phyloP scores from a whole-genome alignment of 2,329 filamentous ascomycete species.

The Hypoxylon sp. region DNA sequence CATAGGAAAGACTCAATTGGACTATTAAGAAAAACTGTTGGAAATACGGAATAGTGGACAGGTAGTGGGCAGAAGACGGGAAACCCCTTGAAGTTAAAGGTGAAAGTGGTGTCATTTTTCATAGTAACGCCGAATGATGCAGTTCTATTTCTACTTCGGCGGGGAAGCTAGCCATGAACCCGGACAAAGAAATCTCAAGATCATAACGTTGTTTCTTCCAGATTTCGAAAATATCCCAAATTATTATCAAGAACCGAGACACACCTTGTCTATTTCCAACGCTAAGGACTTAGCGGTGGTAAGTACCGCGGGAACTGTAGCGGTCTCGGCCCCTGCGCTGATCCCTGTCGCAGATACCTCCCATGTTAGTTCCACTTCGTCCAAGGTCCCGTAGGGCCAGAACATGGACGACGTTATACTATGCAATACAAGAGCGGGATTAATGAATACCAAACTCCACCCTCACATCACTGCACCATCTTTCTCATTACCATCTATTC shows the following conservation, averaged over 20 bases:
- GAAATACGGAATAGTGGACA: background rate
- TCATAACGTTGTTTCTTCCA: slow-evolving; percentile 9
- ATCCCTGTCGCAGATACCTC: slow-evolving; percentile 24
- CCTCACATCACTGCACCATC: slow-evolving; percentile 6
- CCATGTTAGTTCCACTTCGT: slow-evolving; percentile 4
- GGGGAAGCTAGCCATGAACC: slow-evolving; percentile 19
- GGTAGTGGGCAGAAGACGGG: slow-evolving; percentile 4
- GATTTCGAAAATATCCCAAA: slow-evolving; percentile 21
- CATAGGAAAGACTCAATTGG: background rate
- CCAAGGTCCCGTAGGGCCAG: background rate
- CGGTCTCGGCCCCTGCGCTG: slow-evolving; percentile 37
- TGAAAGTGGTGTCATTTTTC: slow-evolving; percentile 28
- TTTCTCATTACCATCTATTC: background rate
- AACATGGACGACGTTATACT: background rate
- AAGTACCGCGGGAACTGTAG: slow-evolving; percentile 8
- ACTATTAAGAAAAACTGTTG: background rate
- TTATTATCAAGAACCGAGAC: slow-evolving; percentile 19
- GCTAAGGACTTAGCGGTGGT: slow-evolving; percentile 14
- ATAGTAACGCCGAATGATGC: slow-evolving; percentile 22
- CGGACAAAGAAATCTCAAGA: slow-evolving; percentile 16
- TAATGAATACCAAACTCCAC: slow-evolving; percentile 17
- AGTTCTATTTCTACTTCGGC: slow-evolving; percentile 25
- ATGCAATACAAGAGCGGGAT: slow-evolving; percentile 4
- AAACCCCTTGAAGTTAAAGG: slow-evolving; percentile 20
- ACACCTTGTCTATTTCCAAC: slow-evolving; percentile 11